These are phyloP conservation scores for Phaeosphaeria sp. DNA, from an alignment of 2,329 filamentous ascomycete genomes.

Conservation along the genomic window DNA sequence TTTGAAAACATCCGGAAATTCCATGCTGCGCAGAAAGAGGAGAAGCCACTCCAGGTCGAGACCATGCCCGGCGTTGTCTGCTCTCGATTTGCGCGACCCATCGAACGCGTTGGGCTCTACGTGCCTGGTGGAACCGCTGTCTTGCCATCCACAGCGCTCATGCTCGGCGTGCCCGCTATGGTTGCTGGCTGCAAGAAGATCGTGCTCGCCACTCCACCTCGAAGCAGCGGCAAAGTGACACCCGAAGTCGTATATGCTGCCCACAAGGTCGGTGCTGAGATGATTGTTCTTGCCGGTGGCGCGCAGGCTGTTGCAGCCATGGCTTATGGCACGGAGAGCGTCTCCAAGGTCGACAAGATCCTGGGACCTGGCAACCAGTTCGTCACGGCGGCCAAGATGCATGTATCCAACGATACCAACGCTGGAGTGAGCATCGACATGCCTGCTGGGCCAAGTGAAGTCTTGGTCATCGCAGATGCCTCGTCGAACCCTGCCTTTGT, in stretches of 20 bases:
- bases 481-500: slow-evolving; percentile 92
- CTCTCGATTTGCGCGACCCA: slow-evolving; percentile 88
- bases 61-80: slow-evolving; percentile 98
- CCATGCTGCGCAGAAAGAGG: slow-evolving; percentile 88
- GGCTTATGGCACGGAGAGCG: slow-evolving; percentile 94
- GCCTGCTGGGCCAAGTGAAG: slow-evolving; percentile 95
- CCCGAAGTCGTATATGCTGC: slow-evolving; percentile 98
- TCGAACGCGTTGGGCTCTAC: slow-evolving; percentile 95
- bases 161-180: slow-evolving; percentile 97
- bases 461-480: slow-evolving; percentile 92
- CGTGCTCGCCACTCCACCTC: slow-evolving; percentile 88
- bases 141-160: slow-evolving; percentile 94
- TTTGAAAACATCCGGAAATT: slow-evolving; percentile 95
- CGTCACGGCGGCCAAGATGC: slow-evolving; percentile 98
- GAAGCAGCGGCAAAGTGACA: slow-evolving; percentile 86
- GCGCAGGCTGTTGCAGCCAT: slow-evolving; percentile 95
- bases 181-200: slow-evolving; percentile 97
- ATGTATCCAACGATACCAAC: slow-evolving; percentile 95
- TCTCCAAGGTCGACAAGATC: slow-evolving; percentile 98
- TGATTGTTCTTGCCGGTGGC: slow-evolving; percentile 93
- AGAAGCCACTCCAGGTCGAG: slow-evolving; percentile 82
- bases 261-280: slow-evolving; percentile 94
- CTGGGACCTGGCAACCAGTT: slow-evolving; percentile 98
- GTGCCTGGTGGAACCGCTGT: slow-evolving; percentile 96
- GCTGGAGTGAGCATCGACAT: slow-evolving; percentile 97